A percentile compares a stretch with the other conserved stretches of the same genome.
Conservation (phyloP, 2,329 filamentous ascomycete species). For the Gremmenia infestans region DNA sequence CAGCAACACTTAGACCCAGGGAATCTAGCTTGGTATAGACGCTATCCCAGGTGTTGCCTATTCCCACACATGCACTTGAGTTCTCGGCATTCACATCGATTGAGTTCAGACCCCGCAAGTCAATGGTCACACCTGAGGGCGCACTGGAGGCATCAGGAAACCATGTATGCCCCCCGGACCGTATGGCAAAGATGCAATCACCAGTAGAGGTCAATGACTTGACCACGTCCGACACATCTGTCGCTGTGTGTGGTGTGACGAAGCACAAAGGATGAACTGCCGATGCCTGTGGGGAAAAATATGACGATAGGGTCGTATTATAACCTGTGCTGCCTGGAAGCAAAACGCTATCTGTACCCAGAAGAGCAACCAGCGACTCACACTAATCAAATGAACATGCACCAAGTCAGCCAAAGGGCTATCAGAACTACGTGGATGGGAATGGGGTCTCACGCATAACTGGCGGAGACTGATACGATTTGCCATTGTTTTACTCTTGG, state of each 20-base stretch:
- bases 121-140: slow-evolving; percentile 44
- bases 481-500: too few relatives aligned
- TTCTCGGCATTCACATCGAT: slow-evolving; percentile 27
- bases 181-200: slow-evolving; percentile 22
- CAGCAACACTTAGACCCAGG: slow-evolving; percentile 32
- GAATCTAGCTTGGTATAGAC: slow-evolving; percentile 35
- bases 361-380: too few relatives aligned
- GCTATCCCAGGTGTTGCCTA: slow-evolving; percentile 36
- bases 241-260: slow-evolving; percentile 13
- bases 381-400: too few relatives aligned
- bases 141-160: slow-evolving; percentile 46
- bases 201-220: not conserved
- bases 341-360: not conserved
- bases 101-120: slow-evolving; percentile 33
- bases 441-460: too few relatives aligned
- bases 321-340: not conserved
- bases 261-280: slow-evolving; percentile 16
- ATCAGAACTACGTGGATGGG: too few relatives aligned
- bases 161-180: slow-evolving; percentile 22
- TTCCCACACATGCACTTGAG: slow-evolving; percentile 31
- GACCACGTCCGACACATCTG: slow-evolving; percentile 19
- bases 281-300: slow-evolving; percentile 29
- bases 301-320: slow-evolving; percentile 10
- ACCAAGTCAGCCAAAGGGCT: too few relatives aligned
- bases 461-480: too few relatives aligned